phyloP scores from a whole-genome alignment of 768 basidiomycete genomes.

The Suillus brevipes region DNA sequence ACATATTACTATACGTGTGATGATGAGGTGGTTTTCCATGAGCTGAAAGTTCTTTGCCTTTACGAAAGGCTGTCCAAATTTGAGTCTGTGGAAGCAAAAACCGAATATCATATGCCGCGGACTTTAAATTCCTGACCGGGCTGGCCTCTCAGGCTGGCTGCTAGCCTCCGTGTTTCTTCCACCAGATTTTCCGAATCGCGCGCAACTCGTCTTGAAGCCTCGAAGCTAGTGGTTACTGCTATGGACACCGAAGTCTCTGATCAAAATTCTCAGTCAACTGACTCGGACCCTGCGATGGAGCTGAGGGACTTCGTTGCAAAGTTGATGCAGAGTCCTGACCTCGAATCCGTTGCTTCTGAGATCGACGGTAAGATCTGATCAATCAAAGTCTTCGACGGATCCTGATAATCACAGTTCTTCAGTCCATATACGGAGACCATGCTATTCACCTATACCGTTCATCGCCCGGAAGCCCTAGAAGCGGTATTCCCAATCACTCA shows the following conservation, averaged over 20 bases:
- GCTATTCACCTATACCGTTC: slow-evolving; percentile 62
- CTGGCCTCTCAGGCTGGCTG: no score
- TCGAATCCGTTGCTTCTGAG: slow-evolving; percentile 48
- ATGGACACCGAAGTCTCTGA: neutral
- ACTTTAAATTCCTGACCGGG: neutral
- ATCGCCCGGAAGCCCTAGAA: slow-evolving; percentile 20
- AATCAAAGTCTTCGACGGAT: slow-evolving; percentile 5
- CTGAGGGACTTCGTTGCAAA: slow-evolving; percentile 28
- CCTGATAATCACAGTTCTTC: slow-evolving; percentile 52
- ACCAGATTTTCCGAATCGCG: neutral
- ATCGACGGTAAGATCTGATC: slow-evolving; percentile 38
- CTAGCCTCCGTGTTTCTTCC: neutral
- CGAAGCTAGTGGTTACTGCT: neutral
- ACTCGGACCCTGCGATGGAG: slow-evolving; percentile 17
- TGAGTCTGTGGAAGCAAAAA: neutral
- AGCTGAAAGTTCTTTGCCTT: neutral
- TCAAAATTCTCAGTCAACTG: neutral
- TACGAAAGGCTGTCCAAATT: no score
- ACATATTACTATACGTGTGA: neutral
- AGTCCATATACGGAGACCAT: slow-evolving; percentile 78
- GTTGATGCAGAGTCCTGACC: slow-evolving; percentile 36
- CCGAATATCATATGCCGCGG: neutral
- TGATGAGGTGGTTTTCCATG: neutral
- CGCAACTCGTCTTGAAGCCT: neutral
- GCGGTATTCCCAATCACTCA: slow-evolving; percentile 18